Evolutionary conservation across 768 basidiomycete species (phyloP), one percentile per base, ranked within the genome.

Genomic region (Tephrocybe sp.): DNA sequence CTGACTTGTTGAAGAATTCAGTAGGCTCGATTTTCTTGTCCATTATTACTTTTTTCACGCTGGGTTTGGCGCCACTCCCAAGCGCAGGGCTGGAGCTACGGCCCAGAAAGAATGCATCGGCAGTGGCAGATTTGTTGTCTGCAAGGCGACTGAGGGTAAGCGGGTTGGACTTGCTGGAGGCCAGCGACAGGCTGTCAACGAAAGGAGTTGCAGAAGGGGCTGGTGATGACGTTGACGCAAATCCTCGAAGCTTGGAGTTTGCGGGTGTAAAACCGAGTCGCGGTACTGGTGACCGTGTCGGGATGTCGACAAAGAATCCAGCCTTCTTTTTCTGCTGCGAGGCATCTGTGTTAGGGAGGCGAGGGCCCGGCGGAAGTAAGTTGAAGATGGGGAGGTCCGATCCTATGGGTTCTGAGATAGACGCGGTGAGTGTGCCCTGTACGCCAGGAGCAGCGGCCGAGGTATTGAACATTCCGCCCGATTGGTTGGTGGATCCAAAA

Each of bases 31-130:
- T 73, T 63, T 86, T 92, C 69, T 89, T 93, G 62, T 93, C 89
- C 53, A 97, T 64, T 30, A 93, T 85, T 50, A 98, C 78, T 63
- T 96, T 96, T 75, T 98, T 98, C 50, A 96, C 91, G 62, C 92
- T 96, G 50, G 87, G 82, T 47, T 86, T 75, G 51, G 69, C 75
- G 35, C 82, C 88, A 58, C 79, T 86, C 5, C 89, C 88, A 41
- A 90, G 66, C 4, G 82, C 73, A 1, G 86, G 83, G 54, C 81
- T 84, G 9, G 78, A 70, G 47, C 79, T 80, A 24, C 78, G 77
- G 36, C 74, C 77, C 49, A 86, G 51, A 56, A 89, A 81, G 58
- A 89, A 82, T 0, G 76, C 72, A 52, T 92, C 89, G 4, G 87
- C 76, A 1, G 69, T 67, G 27, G 72, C 64, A 18, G 74, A 71